Conservation (phyloP, 116 monocot genomes). For the Phalaenopsis hybrid region DNA sequence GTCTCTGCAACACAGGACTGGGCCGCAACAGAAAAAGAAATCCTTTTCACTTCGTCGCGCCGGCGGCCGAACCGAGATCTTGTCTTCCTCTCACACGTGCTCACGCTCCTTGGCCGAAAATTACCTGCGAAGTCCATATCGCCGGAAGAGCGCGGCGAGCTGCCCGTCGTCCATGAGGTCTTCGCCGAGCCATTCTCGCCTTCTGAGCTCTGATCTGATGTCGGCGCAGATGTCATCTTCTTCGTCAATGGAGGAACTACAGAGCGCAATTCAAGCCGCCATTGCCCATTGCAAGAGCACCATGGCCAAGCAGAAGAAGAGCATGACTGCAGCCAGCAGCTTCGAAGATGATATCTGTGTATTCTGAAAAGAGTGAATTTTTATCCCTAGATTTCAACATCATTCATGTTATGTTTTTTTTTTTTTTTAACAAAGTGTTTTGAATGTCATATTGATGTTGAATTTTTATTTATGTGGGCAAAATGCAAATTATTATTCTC, state of each 20-base stretch:
- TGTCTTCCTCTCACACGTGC: not conserved
- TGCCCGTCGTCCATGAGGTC: constrained; percentile 70
- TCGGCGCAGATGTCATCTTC: constrained; percentile 14
- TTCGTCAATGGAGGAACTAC: constrained; percentile 82
- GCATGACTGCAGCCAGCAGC: not conserved
- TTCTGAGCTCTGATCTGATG: constrained; percentile 22
- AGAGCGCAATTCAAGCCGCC: constrained; percentile 86
- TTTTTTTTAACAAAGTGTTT: too few relatives aligned
- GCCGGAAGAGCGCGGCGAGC: not conserved
- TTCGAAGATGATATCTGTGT: not conserved
- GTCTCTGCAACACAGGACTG: constrained; percentile 17
- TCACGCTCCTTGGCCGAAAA: not conserved
- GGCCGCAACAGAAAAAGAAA: constrained; percentile 36
- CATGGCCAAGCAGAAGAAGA: constrained; percentile 18
- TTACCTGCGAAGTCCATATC: not conserved
- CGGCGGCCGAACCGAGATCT: constrained; percentile 16
- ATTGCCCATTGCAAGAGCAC: constrained; percentile 84
- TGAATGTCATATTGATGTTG: too few relatives aligned
- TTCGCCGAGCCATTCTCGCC: constrained; percentile 64
- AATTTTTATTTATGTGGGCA: too few relatives aligned
- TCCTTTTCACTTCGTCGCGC: constrained; percentile 66
- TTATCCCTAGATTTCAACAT: not conserved
- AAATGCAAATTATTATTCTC: too few relatives aligned
- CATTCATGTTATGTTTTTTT: too few relatives aligned
- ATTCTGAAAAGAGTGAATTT: not conserved